Conservation (phyloP, 345 rosid species). For the Acer campestre region DNA sequence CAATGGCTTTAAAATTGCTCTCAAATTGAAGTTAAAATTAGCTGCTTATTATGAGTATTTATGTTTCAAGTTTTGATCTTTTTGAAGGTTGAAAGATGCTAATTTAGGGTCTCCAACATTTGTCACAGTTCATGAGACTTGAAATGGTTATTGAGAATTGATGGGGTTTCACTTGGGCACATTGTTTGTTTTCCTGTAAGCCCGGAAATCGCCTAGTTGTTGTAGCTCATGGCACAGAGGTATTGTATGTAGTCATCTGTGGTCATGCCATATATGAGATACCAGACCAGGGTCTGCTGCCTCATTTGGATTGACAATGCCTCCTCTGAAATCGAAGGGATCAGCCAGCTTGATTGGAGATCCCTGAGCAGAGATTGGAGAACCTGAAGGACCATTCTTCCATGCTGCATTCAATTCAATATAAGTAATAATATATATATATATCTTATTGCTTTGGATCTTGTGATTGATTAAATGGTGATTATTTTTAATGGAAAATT, state of each 20-base stretch:
- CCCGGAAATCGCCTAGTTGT: not conserved
- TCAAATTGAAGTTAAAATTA: too few species aligned
- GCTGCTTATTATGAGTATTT: too few species aligned
- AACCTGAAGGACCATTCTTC: slow-evolving; percentile 36
- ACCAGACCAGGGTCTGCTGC: slow-evolving; percentile 34
- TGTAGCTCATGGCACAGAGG: slow-evolving; percentile 24
- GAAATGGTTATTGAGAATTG: slow-evolving; percentile 40
- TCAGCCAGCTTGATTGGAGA: slow-evolving; percentile 10
- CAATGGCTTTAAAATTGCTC: too few species aligned
- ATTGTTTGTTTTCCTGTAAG: not conserved
- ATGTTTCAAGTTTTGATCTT: too few species aligned
- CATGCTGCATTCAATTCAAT: slow-evolving; percentile 25
- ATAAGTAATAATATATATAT: too few species aligned
- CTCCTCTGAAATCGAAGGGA: slow-evolving; percentile 34
- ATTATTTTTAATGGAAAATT: not conserved
- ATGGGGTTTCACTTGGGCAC: slow-evolving; percentile 28
- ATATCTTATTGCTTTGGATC: not conserved
- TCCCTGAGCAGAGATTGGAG: slow-evolving; percentile 7
- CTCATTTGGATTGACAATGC: slow-evolving; percentile 26
- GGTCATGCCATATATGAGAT: slow-evolving; percentile 34
- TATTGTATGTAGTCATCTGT: slow-evolving; percentile 22
- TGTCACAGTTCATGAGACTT: slow-evolving; percentile 25
- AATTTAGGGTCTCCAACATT: slow-evolving; percentile 25
- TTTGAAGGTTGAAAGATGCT: too few species aligned
- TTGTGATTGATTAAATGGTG: not conserved